Evolutionary conservation across 768 basidiomycete species (phyloP), one percentile per base, ranked within the genome.

Genomic region (Mycena pura): DNA sequence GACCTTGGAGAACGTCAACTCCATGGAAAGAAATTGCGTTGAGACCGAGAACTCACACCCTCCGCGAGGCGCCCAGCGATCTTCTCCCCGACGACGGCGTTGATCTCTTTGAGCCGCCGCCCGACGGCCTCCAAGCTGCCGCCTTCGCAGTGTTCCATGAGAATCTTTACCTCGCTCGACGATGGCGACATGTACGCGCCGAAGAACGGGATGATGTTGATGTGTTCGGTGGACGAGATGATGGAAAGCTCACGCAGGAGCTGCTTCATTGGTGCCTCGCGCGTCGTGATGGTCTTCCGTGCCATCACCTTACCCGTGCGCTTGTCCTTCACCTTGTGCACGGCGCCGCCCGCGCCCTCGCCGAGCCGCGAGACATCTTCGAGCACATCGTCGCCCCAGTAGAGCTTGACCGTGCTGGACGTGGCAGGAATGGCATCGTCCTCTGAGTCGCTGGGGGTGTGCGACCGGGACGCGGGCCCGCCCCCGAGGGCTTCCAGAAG

Each of bases 281-380:
- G 88, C 10, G 92, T 93, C 28, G 92, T 92, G 72, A 96, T 95
- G 9, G 93, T 92, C 81, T 99, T 99, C 70, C 95, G 87, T 5
- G 97, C 97, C 86, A 97, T 89, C 68, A 95, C 84, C 72, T 81
- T 79, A 31, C 86, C 86, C 1, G 87, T 92, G 54, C 90, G 88
- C 70, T 82, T 89, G 74, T 97, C 93, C 73, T 81, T 86, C 45
- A 98, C 96, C 76, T 94, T 95, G 74, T 96, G 89, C 11, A 99
- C 97, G 8, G 95, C 95, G 44, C 97, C 97, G 44, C 96, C 95
- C 55, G 95, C 94, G 39, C 97, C 97, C 70, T 98, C 95, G 19
- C 97, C 97, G 2, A 99, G 80, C 53, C 93, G 86, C 14, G 78
- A 74, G 9, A 95, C 64, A 65, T 92, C 91, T 66, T 95, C 91